Conservation (phyloP, 345 rosid species). For the Hibiscus trionum region DNA sequence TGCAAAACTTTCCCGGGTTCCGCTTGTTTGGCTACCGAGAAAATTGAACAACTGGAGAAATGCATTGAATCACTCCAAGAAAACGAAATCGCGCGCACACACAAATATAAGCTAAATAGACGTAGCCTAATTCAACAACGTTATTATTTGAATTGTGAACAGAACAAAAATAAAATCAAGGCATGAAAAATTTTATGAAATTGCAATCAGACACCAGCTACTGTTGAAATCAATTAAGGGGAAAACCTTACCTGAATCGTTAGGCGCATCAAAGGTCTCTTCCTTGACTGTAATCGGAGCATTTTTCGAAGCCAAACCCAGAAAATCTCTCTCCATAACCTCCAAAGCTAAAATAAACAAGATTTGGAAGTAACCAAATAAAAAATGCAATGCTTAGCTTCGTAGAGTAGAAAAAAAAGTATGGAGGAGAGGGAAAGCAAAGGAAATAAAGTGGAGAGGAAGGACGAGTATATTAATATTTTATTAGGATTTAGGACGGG, state of each 20-base stretch:
- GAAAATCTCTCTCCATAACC: constrained; percentile 3
- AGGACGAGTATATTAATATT: not conserved
- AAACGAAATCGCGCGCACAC: too few species aligned
- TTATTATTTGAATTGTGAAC: too few species aligned
- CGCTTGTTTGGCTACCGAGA: not conserved
- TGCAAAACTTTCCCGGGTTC: not conserved
- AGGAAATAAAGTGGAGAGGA: too few species aligned
- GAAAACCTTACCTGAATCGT: not conserved
- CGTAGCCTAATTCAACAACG: too few species aligned
- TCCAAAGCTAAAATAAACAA: not conserved
- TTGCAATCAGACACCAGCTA: too few species aligned
- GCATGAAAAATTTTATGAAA: too few species aligned
- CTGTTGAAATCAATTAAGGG: too few species aligned
- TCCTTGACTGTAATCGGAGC: constrained; percentile 1
- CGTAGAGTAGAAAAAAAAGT: not conserved
- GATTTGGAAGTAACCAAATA: not conserved
- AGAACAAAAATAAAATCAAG: too few species aligned
- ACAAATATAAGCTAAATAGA: too few species aligned
- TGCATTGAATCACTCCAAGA: not conserved
- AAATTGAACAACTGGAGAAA: not conserved
- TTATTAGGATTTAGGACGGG: too few species aligned
- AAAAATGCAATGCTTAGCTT: not conserved
- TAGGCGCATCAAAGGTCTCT: not conserved
- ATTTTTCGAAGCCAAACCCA: constrained; percentile 7
- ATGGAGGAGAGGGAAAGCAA: not conserved